Evolutionary conservation across 768 basidiomycete genomes (phyloP), one percentile per base, ranked within the genome.

Genomic region (Russula emetica): DNA sequence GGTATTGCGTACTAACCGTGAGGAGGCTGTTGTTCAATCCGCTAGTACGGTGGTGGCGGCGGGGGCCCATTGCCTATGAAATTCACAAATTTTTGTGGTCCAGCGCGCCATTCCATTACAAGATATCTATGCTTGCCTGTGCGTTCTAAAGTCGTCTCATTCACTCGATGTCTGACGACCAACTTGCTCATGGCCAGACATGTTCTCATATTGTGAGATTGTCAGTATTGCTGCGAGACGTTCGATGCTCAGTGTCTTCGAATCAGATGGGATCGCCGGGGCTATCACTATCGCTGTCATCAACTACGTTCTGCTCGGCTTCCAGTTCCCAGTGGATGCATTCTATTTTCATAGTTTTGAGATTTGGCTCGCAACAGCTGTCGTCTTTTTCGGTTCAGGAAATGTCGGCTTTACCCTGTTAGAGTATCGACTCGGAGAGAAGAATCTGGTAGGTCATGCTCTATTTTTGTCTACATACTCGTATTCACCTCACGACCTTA

Each of bases 261-360:
- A 44, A 32, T 30, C 63, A 76, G 75, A 74, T 61, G 81, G 89
- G 63, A 86, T 91, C 65, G 84, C 89, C 5, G 85, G 78, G 34
- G 80, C 86, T 9, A 78, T 86, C 32, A 85, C 85, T 14, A 85
- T 90, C 63, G 79, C 80, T 18, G 68, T 90, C 30, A 76, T 90
- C 75, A 91, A 91, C 76, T 91, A 91, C 73, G 75, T 86, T 32
- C 73, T 91, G 14, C 84, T 91, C 32, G 89, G 89, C 0, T 89
- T 85, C 74, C 79, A 80, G 70, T 84, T 90, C 73, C 81, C 82
- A 8, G 82, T 88, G 18, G 89, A 91, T 70, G 85, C 83, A 26
- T 90, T 82, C 73, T 91, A 90, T 76, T 81, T 88, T 76, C 87
- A 86, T 74, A 82, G 82, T 70, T 90, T 90, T 73, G 90, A 91